Base-by-base conservation (phyloP, 345 rosid species). In the Euclidium syriacum region DNA sequence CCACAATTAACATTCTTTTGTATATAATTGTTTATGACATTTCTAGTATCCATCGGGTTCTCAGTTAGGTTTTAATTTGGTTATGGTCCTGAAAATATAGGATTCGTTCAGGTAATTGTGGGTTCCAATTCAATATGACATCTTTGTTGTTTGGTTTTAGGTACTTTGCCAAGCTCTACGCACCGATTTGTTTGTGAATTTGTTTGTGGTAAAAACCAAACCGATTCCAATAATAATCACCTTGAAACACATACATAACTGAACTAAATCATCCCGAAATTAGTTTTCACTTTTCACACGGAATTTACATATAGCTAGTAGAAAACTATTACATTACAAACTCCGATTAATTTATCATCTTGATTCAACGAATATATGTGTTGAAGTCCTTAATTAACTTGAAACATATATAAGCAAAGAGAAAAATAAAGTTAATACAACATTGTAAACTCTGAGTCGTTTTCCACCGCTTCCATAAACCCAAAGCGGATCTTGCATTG, bases 401-500 rank as follows among this genome's bases (percentile, higher is more conserved):
- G 52, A 44, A 39, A 41, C 34, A 49, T 40, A 64, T 4, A 12
- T 41, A 22, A 51, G 33, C 10, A 34, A 17, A 33, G 15, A 64
- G 16, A 71, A 2, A 33, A 71, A 48, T 19, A 29, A 48, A 33
- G 42, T 12, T 14, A 24, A 33, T 10, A 64, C 3, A 2, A 0
- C 10, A 38, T 19, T 20, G 17, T 17, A 23, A 23, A 64, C 48
- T 18, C 30, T 6, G 0, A 55, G 30, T 18, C 41, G 60, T 47
- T 32, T 4, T 9, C 34, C 60, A 55, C 36, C 11, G 26, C 65
- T 26, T 70, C 26, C 56, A 48, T 24, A 70, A 62, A 27, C 46
- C 75, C 75, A 71, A 10, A 40, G 11, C 25, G 65, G 64, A 48
- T 63, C 70, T 10, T 64, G 70, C 52, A 47, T 17, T 0, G 70